Conservation (phyloP, 2,329 filamentous ascomycete genomes). For the Orbilia quercus region DNA sequence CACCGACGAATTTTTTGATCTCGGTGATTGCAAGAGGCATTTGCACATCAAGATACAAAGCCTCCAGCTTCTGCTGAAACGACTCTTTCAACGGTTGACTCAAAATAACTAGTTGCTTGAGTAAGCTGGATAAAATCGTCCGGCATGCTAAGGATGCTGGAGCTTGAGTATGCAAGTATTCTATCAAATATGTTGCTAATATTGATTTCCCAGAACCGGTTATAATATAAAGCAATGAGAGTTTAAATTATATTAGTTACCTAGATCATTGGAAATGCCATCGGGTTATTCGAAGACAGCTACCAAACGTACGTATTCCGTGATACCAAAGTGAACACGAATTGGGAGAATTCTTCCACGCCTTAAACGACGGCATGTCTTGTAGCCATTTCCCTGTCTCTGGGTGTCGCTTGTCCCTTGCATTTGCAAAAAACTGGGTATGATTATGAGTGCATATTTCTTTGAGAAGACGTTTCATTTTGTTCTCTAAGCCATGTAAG, state of each 20-base stretch:
- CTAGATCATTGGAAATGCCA: too few species aligned
- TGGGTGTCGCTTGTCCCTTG: constrained; percentile 36
- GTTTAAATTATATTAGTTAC: too few species aligned
- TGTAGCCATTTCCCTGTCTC: constrained; percentile 57
- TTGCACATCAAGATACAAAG: constrained; percentile 15
- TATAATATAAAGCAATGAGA: constrained; percentile 30
- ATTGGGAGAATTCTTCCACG: constrained; percentile 34
- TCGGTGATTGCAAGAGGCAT: constrained; percentile 36
- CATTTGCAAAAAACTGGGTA: constrained; percentile 38
- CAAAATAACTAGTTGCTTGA: constrained; percentile 55
- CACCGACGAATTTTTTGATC: constrained; percentile 14
- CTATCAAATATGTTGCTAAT: constrained; percentile 45
- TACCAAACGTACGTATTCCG: constrained; percentile 52
- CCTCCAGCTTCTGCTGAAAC: constrained; percentile 25
- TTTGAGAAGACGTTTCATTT: constrained; percentile 28
- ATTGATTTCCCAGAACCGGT: constrained; percentile 58
- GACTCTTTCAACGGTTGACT: not conserved
- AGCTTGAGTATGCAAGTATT: constrained; percentile 47
- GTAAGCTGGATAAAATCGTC: constrained; percentile 49
- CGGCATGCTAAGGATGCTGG: constrained; percentile 20
- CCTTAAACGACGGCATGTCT: constrained; percentile 34
- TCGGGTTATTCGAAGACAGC: too few species aligned
- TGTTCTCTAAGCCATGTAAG: constrained; percentile 12
- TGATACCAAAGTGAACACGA: constrained; percentile 56
- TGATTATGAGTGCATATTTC: constrained; percentile 56